Evolutionary conservation across 805 yeast species (phyloP).

Genomic region (Candida rishiriensis): DNA sequence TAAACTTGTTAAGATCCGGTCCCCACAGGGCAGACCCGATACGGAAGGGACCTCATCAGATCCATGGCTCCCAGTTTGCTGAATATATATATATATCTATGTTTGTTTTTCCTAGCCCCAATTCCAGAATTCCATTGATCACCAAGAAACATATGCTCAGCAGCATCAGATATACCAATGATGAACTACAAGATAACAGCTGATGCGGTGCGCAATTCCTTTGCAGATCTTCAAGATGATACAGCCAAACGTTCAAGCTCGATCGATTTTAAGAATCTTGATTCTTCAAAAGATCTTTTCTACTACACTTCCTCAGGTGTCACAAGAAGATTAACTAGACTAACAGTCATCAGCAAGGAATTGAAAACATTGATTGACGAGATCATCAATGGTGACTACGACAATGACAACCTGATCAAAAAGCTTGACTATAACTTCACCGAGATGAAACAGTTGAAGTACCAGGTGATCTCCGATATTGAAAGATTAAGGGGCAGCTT

Average conservation of each 20-base stretch:
- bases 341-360: background rate
- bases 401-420: background rate
- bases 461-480: constrained; percentile 61
- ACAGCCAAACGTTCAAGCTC: background rate
- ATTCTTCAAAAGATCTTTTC: background rate
- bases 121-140: too few relatives aligned
- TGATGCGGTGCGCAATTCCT: constrained; percentile 1
- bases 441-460: constrained; percentile 38
- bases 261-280: background rate
- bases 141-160: background rate
- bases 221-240: background rate
- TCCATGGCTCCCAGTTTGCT: too few relatives aligned
- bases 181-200: background rate
- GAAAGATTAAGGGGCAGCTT: constrained; percentile 64
- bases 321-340: background rate
- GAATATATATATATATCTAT: background rate
- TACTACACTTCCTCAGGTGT: background rate
- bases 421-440: constrained; percentile 1
- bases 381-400: background rate
- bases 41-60: too few relatives aligned
- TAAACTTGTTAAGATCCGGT: too few relatives aligned
- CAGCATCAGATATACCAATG: background rate
- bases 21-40: too few relatives aligned
- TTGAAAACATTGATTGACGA: background rate
- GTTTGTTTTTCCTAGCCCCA: background rate